Conservation (phyloP, 2,329 filamentous ascomycete species). For the Coniochaeta sp. region DNA sequence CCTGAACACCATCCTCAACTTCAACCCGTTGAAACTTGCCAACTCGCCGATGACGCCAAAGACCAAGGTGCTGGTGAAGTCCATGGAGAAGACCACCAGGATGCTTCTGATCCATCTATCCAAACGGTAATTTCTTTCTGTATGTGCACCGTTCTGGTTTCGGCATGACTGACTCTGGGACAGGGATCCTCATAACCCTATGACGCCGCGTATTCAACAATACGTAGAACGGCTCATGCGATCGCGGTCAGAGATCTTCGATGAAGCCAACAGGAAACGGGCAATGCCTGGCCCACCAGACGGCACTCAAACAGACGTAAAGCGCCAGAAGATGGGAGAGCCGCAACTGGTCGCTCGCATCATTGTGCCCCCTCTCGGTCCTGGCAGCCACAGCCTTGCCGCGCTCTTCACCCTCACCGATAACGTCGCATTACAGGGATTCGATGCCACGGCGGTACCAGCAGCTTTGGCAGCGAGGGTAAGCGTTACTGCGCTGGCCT, state of each 20-base stretch:
- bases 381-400: conserved; percentile 70
- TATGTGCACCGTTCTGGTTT: neutral
- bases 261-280: conserved; percentile 73
- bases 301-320: conserved; percentile 70
- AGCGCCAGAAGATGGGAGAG: conserved; percentile 63
- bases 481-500: conserved; percentile 67
- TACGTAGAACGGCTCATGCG: conserved; percentile 78
- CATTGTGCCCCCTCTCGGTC: conserved; percentile 61
- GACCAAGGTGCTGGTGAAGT: conserved; percentile 75
- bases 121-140: conserved; percentile 51
- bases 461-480: conserved; percentile 71
- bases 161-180: conserved; percentile 13
- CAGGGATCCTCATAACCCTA: conserved; percentile 73
- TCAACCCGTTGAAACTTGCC: conserved; percentile 82
- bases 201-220: conserved; percentile 73
- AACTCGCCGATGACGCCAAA: conserved; percentile 70
- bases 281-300: conserved; percentile 61
- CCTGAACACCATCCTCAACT: conserved; percentile 75
- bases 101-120: conserved; percentile 75
- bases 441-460: conserved; percentile 77
- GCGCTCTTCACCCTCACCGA: conserved; percentile 81
- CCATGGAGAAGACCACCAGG: conserved; percentile 89
- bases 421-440: conserved; percentile 65
- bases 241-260: conserved; percentile 68
- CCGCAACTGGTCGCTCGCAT: conserved; percentile 35